Conservation (phyloP, 2,329 filamentous ascomycete species). For the Phaeosphaeriaceae sp. region DNA sequence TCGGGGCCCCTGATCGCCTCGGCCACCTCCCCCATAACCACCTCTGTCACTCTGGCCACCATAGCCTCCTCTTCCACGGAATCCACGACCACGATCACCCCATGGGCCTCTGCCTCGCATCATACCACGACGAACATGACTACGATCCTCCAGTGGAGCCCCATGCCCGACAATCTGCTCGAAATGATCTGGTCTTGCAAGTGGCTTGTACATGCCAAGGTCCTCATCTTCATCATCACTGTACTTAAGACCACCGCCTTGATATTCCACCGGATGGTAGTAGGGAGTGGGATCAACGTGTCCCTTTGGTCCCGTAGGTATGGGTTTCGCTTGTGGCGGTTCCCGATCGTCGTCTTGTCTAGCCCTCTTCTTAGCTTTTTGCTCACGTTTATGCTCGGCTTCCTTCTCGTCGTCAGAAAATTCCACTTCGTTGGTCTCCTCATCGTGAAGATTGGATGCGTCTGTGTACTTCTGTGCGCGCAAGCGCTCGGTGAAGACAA, state of each 20-base stretch:
- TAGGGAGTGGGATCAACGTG: conserved; percentile 24
- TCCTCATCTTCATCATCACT: conserved; percentile 53
- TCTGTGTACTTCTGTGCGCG: conserved; percentile 85
- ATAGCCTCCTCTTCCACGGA: conserved; percentile 40
- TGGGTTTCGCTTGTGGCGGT: conserved; percentile 23
- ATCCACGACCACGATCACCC: conserved; percentile 47
- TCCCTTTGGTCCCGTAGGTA: conserved; percentile 29
- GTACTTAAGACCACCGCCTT: conserved; percentile 50
- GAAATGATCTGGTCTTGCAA: conserved; percentile 56
- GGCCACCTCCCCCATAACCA: conserved; percentile 24
- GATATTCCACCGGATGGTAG: conserved; percentile 35
- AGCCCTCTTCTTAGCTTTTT: conserved; percentile 65
- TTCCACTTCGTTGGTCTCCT: conserved; percentile 90
- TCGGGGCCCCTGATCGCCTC: conserved; percentile 21
- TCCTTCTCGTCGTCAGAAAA: conserved; percentile 98
- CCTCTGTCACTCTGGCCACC: conserved; percentile 36
- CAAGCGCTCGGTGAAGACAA: conserved; percentile 85
- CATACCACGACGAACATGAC: conserved; percentile 45
- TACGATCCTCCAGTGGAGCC: conserved; percentile 46
- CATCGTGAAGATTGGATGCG: conserved; percentile 92
- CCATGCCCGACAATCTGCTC: conserved; percentile 52
- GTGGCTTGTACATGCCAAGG: conserved; percentile 55
- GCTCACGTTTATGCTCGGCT: conserved; percentile 69
- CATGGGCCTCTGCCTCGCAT: conserved; percentile 41
- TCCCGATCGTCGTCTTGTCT: conserved; percentile 39